phyloP scores from a whole-genome alignment of 257 asterid genomes.

The Plantago major region DNA sequence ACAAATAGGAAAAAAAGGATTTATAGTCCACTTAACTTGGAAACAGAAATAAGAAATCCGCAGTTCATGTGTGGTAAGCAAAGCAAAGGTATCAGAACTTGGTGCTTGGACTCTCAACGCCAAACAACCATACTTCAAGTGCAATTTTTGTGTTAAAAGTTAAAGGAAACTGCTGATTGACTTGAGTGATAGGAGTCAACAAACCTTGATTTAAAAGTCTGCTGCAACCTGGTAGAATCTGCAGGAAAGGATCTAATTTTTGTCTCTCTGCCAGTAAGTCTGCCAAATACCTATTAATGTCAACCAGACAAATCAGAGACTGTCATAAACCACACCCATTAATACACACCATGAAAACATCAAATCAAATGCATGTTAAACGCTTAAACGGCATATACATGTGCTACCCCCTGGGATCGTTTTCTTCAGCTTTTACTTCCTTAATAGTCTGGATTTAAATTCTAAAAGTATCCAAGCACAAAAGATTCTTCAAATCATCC shows the following conservation, averaged over 20 bases:
- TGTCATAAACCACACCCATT: constrained; percentile 1
- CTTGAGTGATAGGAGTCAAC: constrained; percentile 3
- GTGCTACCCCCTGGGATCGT: background rate
- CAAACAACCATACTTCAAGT: no score
- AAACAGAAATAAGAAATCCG: background rate
- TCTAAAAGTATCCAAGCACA: no score
- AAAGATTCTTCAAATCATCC: no score
- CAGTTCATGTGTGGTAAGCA: no score
- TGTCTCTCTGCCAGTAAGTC: constrained; percentile 65
- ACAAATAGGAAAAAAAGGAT: background rate
- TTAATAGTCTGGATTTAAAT: no score
- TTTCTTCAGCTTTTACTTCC: background rate
- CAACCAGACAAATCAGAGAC: constrained; percentile 19
- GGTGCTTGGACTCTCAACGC: no score
- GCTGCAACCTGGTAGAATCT: constrained; percentile 53
- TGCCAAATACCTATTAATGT: constrained; percentile 46
- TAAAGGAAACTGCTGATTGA: background rate
- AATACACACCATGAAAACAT: constrained; percentile 1
- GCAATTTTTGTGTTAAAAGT: no score
- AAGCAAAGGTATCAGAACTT: no score
- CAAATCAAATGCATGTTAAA: background rate
- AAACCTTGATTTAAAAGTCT: constrained; percentile 73
- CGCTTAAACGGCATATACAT: background rate
- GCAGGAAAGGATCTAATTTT: constrained; percentile 58
- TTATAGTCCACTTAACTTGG: background rate